phyloP scores from a whole-genome alignment of 116 monocot genomes.

The Thalassia testudinum region DNA sequence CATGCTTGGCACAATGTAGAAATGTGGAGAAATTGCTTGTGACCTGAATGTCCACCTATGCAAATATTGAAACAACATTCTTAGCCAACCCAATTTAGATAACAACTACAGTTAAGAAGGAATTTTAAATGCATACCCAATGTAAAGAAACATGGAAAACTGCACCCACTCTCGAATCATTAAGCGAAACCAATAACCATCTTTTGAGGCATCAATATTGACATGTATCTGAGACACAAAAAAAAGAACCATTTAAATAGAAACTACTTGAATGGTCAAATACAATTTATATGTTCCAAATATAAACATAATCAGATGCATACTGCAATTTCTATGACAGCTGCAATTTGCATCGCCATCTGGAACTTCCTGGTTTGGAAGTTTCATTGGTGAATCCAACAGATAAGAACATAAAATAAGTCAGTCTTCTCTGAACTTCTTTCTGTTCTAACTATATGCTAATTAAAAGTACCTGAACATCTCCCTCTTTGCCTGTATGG shows the following conservation, averaged over 20 bases:
- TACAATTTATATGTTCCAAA: too few relatives aligned
- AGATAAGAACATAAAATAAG: neutral
- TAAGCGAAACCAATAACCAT: constrained; percentile 64
- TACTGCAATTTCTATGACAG: constrained; percentile 63
- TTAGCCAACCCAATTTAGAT: neutral
- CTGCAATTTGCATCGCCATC: constrained; percentile 68
- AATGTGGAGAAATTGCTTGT: constrained; percentile 37
- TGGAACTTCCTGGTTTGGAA: constrained; percentile 60
- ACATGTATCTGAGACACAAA: constrained; percentile 43
- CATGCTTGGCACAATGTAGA: constrained; percentile 47
- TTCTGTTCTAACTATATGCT: too few relatives aligned
- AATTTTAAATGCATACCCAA: constrained; percentile 44
- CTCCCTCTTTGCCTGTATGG: constrained; percentile 44
- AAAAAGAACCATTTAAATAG: too few relatives aligned
- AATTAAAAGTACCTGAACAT: constrained; percentile 59
- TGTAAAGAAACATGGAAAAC: constrained; percentile 80
- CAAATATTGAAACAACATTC: neutral
- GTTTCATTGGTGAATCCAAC: neutral
- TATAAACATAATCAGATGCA: too few relatives aligned
- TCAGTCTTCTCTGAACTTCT: neutral
- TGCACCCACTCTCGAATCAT: constrained; percentile 72
- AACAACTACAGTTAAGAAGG: neutral
- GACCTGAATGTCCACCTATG: constrained; percentile 87
- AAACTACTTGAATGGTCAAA: too few relatives aligned
- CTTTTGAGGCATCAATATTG: constrained; percentile 32